phyloP scores from a whole-genome alignment of 441 rosid genomes.

The Erodium moschatum region DNA sequence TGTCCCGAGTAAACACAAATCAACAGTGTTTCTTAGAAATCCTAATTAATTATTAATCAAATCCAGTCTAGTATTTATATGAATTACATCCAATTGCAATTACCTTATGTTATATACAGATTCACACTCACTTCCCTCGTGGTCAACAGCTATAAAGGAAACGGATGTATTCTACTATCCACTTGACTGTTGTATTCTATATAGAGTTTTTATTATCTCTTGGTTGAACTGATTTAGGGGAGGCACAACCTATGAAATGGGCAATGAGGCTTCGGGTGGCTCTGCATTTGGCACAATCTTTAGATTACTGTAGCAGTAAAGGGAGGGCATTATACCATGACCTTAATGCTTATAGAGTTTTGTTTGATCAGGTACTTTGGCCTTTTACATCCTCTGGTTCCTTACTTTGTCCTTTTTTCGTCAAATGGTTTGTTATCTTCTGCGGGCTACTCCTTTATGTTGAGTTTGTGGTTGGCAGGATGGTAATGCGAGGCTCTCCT shows the following conservation, averaged over 20 bases:
- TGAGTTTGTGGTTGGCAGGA: slow-evolving; percentile 46
- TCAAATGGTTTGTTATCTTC: slow-evolving; percentile 12
- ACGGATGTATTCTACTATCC: not conserved
- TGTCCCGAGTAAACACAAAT: not conserved
- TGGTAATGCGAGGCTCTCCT: slow-evolving; percentile 84
- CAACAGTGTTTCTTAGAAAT: not conserved
- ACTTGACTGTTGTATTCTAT: not conserved
- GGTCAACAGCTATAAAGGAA: not conserved
- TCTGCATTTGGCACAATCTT: slow-evolving; percentile 77
- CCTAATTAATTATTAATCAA: not conserved
- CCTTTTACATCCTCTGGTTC: slow-evolving; percentile 18
- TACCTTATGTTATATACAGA: not conserved
- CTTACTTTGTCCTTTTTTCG: not conserved
- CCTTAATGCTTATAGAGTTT: slow-evolving; percentile 83
- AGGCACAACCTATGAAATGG: slow-evolving; percentile 91
- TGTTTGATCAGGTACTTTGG: slow-evolving; percentile 74
- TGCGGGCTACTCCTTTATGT: slow-evolving; percentile 17
- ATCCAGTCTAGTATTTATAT: not conserved
- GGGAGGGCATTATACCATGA: slow-evolving; percentile 92
- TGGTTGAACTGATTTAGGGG: slow-evolving; percentile 53
- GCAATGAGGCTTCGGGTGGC: slow-evolving; percentile 94
- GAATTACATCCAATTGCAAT: not conserved
- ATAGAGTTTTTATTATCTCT: not conserved
- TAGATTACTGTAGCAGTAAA: slow-evolving; percentile 76
- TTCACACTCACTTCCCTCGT: slow-evolving; percentile 1